Percentiles rank a stretch among this genome's conserved stretches.
Evolutionary conservation across 352 stramenopile species (phyloP).

Genomic region (Pythium dissimile): DNA sequence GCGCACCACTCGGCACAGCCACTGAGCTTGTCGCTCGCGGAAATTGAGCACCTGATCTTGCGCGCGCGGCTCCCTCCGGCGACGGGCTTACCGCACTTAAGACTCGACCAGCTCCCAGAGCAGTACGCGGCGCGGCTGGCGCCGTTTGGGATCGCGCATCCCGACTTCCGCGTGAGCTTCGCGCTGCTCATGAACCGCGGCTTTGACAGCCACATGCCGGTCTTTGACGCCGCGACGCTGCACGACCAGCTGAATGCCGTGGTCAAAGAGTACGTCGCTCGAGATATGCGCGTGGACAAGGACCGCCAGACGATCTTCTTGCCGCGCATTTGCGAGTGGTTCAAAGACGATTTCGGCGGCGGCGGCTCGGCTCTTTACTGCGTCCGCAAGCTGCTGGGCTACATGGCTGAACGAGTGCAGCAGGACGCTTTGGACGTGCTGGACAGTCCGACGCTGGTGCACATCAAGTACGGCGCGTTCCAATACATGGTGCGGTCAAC

Average conservation of each 20-base stretch:
- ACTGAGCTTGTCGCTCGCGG: slow-evolving; percentile 54
- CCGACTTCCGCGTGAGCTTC: slow-evolving; percentile 77
- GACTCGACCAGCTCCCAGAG: slow-evolving; percentile 9
- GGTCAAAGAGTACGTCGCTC: slow-evolving; percentile 26
- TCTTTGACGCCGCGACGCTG: slow-evolving; percentile 33
- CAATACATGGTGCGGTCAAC: slow-evolving; percentile 38
- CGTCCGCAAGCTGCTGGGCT: slow-evolving; percentile 72
- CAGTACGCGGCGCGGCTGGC: slow-evolving; percentile 9
- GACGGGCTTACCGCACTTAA: slow-evolving; percentile 38
- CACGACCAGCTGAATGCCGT: slow-evolving; percentile 77
- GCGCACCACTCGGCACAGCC: slow-evolving; percentile 13
- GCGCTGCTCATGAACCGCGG: slow-evolving; percentile 61
- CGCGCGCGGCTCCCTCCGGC: slow-evolving; percentile 48
- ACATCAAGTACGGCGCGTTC: slow-evolving; percentile 56
- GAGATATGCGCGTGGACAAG: slow-evolving; percentile 33
- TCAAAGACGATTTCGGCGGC: slow-evolving; percentile 59
- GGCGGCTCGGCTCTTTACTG: slow-evolving; percentile 45
- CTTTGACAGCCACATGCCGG: slow-evolving; percentile 9
- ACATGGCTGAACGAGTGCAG: slow-evolving; percentile 45
- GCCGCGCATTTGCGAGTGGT: slow-evolving; percentile 75
- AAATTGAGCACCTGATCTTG: slow-evolving; percentile 76
- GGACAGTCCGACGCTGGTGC: slow-evolving; percentile 39
- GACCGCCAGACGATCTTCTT: slow-evolving; percentile 31
- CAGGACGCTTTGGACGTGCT: slow-evolving; percentile 42
- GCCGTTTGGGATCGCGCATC: slow-evolving; percentile 45